Base-by-base conservation (phyloP, 1,139 yeast genomes). In the Arxiozyma telluris region DNA sequence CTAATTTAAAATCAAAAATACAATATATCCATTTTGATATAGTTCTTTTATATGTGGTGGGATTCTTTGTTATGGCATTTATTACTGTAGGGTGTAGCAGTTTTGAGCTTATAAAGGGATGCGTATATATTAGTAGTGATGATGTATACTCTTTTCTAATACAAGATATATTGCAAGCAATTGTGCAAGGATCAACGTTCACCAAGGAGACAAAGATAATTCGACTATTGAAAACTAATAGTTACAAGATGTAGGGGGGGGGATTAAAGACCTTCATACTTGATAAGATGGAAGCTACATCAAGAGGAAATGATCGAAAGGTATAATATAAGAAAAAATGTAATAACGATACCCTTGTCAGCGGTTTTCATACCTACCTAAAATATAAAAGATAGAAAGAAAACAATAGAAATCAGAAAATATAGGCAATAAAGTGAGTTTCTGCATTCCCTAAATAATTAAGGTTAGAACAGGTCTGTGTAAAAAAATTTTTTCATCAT, bases 381-480 rank as follows among this genome's bases (percentile, higher is more conserved):
- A 34, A 15, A 23, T 12, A 34, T 15, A 15, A 34, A 15, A 23
- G 5, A 15, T 17, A 30, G 17, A 25, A 23, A 43, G 23, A 38
- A 44, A 21, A 20, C 17, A 46, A 45, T 38, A 22, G 25, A 27
- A 43, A 43, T 61, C 64, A 61, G 64, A 57, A 56, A 60, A 59
- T 68, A 67, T 44, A 69, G 71, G 74, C 73, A 66, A 67, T 65
- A 62, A 46, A 61, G 54, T 56, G 53, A 56, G 65, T 66, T 56
- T 67, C 71, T 67, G 70, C 71, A 68, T 57, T 54, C 64, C 61
- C 53, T 47, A 62, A 34, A 20, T 34, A 57, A 59, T 60, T 63
- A 62, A 64, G 63, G 62, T 72, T 73, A 71, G 76, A 68, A 69
- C 76, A 72, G 76, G 76, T 72, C 76, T 72, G 76, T 72, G 74